These are phyloP conservation scores for Phialophora verrucosa DNA, from an alignment of 2,329 filamentous ascomycete species.

Conservation along the genomic window DNA sequence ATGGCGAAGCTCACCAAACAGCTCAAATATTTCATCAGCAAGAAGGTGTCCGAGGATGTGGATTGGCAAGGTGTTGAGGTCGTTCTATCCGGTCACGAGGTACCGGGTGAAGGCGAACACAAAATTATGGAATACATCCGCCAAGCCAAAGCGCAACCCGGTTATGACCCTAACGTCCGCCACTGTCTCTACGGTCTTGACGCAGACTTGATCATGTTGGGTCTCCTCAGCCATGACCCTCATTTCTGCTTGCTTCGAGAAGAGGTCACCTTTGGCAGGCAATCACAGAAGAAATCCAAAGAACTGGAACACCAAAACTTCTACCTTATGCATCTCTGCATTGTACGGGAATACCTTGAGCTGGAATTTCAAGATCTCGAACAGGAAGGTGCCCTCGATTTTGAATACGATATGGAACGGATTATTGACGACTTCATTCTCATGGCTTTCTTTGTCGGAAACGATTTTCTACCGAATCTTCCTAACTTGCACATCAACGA, in stretches of 20 bases:
- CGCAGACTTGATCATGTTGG: conserved; percentile 98
- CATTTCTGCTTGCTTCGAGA: conserved; percentile 97
- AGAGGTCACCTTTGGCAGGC: conserved; percentile 94
- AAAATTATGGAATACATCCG: conserved; percentile 99
- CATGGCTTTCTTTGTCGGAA: conserved; percentile 99
- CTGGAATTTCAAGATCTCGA: conserved; percentile 95
- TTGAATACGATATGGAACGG: conserved; percentile 89
- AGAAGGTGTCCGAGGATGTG: conserved; percentile 94
- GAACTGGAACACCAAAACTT: conserved; percentile 99
- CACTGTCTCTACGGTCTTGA: conserved; percentile 98
- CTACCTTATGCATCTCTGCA: conserved; percentile 94
- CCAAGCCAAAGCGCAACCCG: conserved; percentile 91
- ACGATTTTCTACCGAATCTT: conserved; percentile 97
- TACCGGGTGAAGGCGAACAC: conserved; percentile 97
- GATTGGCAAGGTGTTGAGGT: conserved; percentile 98
- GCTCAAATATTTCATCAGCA: conserved; percentile 97
- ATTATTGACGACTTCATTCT: conserved; percentile 99
- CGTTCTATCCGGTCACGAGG: conserved; percentile 95
- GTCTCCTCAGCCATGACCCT: conserved; percentile 93
- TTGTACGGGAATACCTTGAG: conserved; percentile 95
- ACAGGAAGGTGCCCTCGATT: conserved; percentile 70
- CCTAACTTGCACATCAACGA: conserved; percentile 98
- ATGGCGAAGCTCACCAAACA: conserved; percentile 96
- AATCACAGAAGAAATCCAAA: conserved; percentile 86
- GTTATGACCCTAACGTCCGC: conserved; percentile 89